A percentile compares a stretch with the other conserved stretches of the same genome.
Conservation (phyloP, 1,139 yeast species). For the Saccharomyces pastorianus region DNA sequence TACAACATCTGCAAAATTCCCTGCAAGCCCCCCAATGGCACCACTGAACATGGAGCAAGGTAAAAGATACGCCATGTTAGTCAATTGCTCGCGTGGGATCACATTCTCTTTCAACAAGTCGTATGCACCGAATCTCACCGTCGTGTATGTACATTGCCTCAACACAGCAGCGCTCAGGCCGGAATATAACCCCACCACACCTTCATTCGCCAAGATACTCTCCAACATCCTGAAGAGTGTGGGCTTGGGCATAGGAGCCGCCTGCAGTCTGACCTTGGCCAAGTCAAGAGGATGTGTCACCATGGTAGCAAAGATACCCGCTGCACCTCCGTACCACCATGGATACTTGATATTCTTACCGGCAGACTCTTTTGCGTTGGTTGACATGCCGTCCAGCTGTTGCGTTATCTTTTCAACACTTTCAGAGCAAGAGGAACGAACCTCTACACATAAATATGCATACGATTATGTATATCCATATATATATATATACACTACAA, state of each 20-base stretch:
- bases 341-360: slow-evolving; percentile 30
- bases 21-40: slow-evolving; percentile 73
- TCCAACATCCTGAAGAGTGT: slow-evolving; percentile 53
- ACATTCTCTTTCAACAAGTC: slow-evolving; percentile 60
- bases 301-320: slow-evolving; percentile 54
- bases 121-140: slow-evolving; percentile 77
- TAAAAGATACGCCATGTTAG: slow-evolving; percentile 37
- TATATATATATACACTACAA: neutral
- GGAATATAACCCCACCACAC: slow-evolving; percentile 60
- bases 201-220: slow-evolving; percentile 56
- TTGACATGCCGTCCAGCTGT: neutral
- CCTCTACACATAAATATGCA: neutral
- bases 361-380: neutral
- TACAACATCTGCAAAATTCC: slow-evolving; percentile 83
- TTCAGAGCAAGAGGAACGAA: neutral
- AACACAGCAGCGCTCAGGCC: slow-evolving; percentile 76
- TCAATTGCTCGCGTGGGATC: slow-evolving; percentile 32
- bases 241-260: slow-evolving; percentile 53
- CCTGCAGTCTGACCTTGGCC: slow-evolving; percentile 69
- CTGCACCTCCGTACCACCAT: slow-evolving; percentile 57
- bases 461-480: neutral
- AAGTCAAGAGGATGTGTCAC: slow-evolving; percentile 83
- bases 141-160: slow-evolving; percentile 83
- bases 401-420: neutral
- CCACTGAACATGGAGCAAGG: slow-evolving; percentile 83